Evolutionary conservation across 2,329 filamentous ascomycete genomes (phyloP), one percentile per base, ranked within the genome.

Genomic region (Tolypocladium endophyticum): DNA sequence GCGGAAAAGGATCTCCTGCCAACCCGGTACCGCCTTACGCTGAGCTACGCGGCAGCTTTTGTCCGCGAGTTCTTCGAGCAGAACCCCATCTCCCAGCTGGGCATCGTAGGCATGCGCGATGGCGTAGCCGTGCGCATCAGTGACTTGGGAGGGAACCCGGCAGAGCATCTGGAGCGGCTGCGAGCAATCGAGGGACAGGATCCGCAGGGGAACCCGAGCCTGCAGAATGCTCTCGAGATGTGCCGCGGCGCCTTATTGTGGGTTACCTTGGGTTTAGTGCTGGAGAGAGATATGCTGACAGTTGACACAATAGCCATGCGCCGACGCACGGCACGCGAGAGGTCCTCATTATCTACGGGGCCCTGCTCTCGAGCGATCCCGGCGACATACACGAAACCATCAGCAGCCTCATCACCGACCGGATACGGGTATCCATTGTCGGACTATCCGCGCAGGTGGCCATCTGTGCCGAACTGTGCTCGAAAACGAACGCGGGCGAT

Each of bases 201-300:
- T 69, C 84, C 89, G 18, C 83, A 88, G 69, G 89, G 90, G 47
- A 86, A 87, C 64, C 87, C 90, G 20, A 92, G 88, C 73, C 73
- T 99, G 63, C 94, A 99, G 73, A 99, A 99, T 73, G 92, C 92
- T 4, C 81, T 99, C 57, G 92, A 99, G 73, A 95, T 99, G 89
- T 91, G 90, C 62, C 84, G 94, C 59, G 94, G 92, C 58, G 88
- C 89, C 41, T 79, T 99, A n/a, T 97, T 89, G 87, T 89, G 77
- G 64, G 82, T 23, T 9, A 28, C 38, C 52, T 35, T 33, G 50
- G 50, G 7, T 20, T 1, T 3, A 4, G 6, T 12, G 1, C 50
- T 2, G 1, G 20, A 11, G 50, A 6, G n/a, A 20, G 7, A 41
- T 61, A 41, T 61, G 58, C 64, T 65, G 61, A 64, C 57, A 12